These are phyloP conservation scores for Paulownia fortunei DNA, from an alignment of 257 asterid genomes.

Conservation along the genomic window DNA sequence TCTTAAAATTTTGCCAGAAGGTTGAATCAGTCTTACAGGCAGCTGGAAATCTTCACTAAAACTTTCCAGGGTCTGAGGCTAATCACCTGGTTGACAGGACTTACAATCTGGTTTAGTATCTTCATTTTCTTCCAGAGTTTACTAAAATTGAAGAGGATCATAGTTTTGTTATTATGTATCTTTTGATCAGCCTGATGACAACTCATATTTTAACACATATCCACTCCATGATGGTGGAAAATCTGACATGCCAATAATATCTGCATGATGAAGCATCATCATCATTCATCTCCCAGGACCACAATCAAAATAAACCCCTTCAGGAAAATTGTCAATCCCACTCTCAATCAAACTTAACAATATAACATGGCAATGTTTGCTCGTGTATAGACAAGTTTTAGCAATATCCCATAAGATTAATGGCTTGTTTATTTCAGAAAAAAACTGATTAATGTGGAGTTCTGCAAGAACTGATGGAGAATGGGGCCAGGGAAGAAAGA, in stretches of 20 bases:
- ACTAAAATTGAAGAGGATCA: not conserved
- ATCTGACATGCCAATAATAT: not conserved
- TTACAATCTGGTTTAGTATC: no score
- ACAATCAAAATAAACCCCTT: not conserved
- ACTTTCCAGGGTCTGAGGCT: no score
- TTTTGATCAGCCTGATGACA: not conserved
- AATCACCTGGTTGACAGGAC: no score
- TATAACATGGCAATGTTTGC: no score
- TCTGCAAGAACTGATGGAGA: not conserved
- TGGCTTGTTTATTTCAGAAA: no score
- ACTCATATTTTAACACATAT: not conserved
- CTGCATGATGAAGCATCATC: not conserved
- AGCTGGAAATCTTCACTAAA: no score
- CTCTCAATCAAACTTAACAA: not conserved
- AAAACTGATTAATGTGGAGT: not conserved
- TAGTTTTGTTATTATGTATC: not conserved
- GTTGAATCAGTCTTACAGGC: not conserved
- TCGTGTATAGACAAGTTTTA: no score
- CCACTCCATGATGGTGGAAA: not conserved
- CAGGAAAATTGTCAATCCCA: not conserved
- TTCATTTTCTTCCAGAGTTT: no score
- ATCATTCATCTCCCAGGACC: not conserved
- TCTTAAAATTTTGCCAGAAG: not conserved
- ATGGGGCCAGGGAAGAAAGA: conserved; percentile 54
- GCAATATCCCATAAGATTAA: not conserved